Base-by-base conservation (phyloP, 1,284 basidiomycete genomes). In the Irpex sp. region DNA sequence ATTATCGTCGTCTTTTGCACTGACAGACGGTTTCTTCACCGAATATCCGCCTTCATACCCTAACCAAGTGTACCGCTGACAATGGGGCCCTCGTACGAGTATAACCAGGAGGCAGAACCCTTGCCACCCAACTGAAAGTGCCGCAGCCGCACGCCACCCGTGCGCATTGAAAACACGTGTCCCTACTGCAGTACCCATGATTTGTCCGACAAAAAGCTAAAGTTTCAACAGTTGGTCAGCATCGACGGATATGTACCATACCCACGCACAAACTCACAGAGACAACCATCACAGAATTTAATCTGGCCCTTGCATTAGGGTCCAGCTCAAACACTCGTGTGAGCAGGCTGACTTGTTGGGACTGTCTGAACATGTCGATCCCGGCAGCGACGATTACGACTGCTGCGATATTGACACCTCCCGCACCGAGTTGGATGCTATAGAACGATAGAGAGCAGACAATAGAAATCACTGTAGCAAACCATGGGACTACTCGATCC, bases 121-220 rank as follows among this genome's bases (percentile, higher is more conserved):
- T 20, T 84, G 82, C 68, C 86, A 86, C 0, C 82, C 88, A 22
- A 90, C 77, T 1, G 85, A 85, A 43, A 88, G 79, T 3, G 81
- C 86, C 0, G 86, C 85, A 3, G 86, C 83, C 1, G 86, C 81
- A 18, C 84, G 82, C 90, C 89, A 90, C 18, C 89, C 89, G 68
- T 87, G 79, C 20, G 77, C 68, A 7, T 86, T 82, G 77, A 89
- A 90, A 3, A 90, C 80, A 67, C 85, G 82, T 1, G 87, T 86
- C 54, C 89, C 85, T 3, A 83, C 85, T 0, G 88, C 82, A 20
- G 69, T 89, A 10, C 89, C 89, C 73, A 87, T 85, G 6, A 87
- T 84, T 72, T 88, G 86, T 0, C 87, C 87, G n/a, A 84, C 76
- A 70, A 87, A 87, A 1, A 78, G 66, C 78, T 79, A 64, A 54